Percentiles rank a stretch among this genome's conserved stretches.
These are phyloP conservation scores for Daucus carota DNA, from an alignment of 129 eudicot genomes.

Conservation along the genomic window DNA sequence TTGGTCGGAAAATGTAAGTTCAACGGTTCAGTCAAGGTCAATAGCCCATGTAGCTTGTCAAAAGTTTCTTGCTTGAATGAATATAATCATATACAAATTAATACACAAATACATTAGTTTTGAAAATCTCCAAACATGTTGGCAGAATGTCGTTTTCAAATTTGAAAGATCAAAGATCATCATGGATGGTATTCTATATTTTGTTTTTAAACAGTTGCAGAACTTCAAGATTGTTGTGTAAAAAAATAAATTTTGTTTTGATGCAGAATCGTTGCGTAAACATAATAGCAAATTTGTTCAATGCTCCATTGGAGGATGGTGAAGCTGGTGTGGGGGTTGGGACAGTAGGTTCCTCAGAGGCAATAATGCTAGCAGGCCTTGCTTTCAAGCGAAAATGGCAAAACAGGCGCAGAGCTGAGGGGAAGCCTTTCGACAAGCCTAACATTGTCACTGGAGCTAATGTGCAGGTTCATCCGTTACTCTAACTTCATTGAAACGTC, in stretches of 20 bases:
- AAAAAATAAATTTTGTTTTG: too few relatives aligned
- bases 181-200: too few relatives aligned
- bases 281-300: conserved; percentile 6
- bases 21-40: background rate
- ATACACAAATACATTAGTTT: too few relatives aligned
- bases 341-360: conserved; percentile 10
- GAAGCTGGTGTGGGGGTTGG: conserved; percentile 6
- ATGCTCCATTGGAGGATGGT: conserved; percentile 5
- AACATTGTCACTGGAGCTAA: conserved; percentile 5
- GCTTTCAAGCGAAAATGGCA: conserved; percentile 10
- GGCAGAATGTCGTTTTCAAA: background rate
- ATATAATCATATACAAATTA: background rate
- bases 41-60: background rate
- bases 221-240: too few relatives aligned
- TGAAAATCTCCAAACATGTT: background rate
- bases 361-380: conserved; percentile 13
- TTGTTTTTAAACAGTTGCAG: too few relatives aligned
- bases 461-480: background rate
- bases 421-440: conserved; percentile 11
- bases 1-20: background rate
- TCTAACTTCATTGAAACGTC: background rate
- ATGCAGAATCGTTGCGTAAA: conserved; percentile 13
- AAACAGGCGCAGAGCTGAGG: conserved; percentile 7
- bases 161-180: too few relatives aligned
- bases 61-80: background rate